Base-by-base conservation (phyloP, 441 rosid species). In the Erodium texanum region DNA sequence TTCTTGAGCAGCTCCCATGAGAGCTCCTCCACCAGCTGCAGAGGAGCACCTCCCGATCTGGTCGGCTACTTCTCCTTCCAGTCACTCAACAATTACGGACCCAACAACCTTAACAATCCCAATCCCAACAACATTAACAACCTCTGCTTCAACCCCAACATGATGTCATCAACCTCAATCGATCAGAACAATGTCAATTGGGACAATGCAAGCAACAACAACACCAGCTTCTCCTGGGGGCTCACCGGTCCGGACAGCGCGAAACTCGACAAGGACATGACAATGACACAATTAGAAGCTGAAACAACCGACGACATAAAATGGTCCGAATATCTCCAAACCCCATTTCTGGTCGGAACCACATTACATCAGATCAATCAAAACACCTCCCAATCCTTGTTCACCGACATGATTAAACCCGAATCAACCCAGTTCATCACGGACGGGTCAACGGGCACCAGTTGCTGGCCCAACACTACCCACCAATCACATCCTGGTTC, bases 321-420 rank as follows among this genome's bases (percentile, higher is more conserved):
- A 73, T 88, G 92, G 92, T 81, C 88, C 18, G 92, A 90, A 65
- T 84, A 81, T 77, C 71, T 88, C 75, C 82, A 64, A 66, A 62
- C 80, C 52, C 86, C 90, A 19, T 83, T 82, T 72, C 59, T 80
- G 70, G 64, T 72, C 34, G 88, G 86, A 69, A 79, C n/a, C 70
- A 66, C 70, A 43, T 50, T 80, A 54, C 89, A 78, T 69, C 80
- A 59, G 16, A 45, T 45, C 15, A 45, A 45, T 12, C 61, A 85
- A 83, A 75, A 70, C 76, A 70, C 71, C 86, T 48, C 90, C 29
- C 29, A 27, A 27, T 27, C 29, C 29, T 1, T 27, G 80, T 85
- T 80, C 77, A 68, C 62, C 19, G 75, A 70, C 52, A 45, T 45
- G 24, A 71, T 78, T 12, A 87, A 84, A 71, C 78, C 81, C 65